A percentile compares a stretch with the other conserved stretches of the same genome.
phyloP scores from a whole-genome alignment of 73 alveolate species.

The Paramecium pentaurelia region DNA sequence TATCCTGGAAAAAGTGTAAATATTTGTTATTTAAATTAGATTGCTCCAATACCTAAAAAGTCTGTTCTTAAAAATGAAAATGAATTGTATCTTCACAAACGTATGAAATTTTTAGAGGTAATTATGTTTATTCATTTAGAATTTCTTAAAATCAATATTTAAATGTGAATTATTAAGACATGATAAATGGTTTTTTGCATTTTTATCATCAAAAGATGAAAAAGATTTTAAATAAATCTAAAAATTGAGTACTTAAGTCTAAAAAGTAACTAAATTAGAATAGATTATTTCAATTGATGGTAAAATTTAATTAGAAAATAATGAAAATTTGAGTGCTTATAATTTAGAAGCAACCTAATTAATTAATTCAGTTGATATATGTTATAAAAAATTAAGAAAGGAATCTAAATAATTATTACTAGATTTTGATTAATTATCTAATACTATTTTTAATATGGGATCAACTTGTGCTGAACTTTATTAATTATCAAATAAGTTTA shows the following conservation, averaged over 20 bases:
- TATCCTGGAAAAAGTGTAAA: constrained; percentile 65
- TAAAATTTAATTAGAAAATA: background rate
- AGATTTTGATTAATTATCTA: constrained; percentile 38
- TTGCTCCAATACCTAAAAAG: constrained; percentile 61
- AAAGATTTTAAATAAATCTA: constrained; percentile 15
- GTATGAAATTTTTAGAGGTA: constrained; percentile 47
- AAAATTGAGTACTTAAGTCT: background rate
- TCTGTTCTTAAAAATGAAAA: background rate
- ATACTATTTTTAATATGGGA: constrained; percentile 36
- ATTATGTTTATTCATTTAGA: background rate
- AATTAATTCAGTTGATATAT: background rate
- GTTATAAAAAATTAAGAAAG: background rate
- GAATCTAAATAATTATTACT: background rate
- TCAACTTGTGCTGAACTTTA: background rate
- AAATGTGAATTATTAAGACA: background rate
- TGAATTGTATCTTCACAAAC: background rate
- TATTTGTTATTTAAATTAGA: background rate
- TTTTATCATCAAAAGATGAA: constrained; percentile 16
- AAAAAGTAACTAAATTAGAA: constrained; percentile 1
- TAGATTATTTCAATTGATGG: background rate
- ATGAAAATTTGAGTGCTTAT: background rate
- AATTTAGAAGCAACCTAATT: background rate
- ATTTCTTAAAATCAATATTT: background rate
- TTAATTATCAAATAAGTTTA: constrained; percentile 1
- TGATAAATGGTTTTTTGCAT: constrained; percentile 45